Percentiles rank a stretch among this genome's conserved stretches.
These are phyloP conservation scores for Dactylellina haptotyla DNA, from an alignment of 2,329 filamentous ascomycete genomes.

Conservation along the genomic window DNA sequence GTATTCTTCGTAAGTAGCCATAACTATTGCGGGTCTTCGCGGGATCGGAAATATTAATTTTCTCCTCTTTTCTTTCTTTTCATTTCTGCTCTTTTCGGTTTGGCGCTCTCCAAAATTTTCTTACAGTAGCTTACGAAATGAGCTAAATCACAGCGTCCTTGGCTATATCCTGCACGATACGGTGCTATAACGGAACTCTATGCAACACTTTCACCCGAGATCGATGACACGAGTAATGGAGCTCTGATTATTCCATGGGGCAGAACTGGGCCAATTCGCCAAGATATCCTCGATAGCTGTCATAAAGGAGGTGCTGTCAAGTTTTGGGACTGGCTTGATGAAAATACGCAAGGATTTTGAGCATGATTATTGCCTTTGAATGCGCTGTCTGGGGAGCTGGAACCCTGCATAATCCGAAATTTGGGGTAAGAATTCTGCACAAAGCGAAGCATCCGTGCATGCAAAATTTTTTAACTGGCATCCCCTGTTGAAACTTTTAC, in stretches of 20 bases:
- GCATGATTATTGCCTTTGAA: neutral
- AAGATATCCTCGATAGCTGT: slow-evolving; percentile 59
- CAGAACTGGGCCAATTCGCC: slow-evolving; percentile 59
- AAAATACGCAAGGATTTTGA: slow-evolving; percentile 60
- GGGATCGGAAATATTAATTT: neutral
- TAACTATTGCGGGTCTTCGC: too few relatives aligned
- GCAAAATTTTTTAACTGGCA: neutral
- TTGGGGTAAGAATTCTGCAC: neutral
- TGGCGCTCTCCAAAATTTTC: neutral
- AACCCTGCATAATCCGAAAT: neutral
- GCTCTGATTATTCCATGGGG: slow-evolving; percentile 66
- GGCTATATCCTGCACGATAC: slow-evolving; percentile 59
- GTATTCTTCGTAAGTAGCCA: slow-evolving; percentile 55
- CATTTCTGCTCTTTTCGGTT: neutral
- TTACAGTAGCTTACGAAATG: too few relatives aligned
- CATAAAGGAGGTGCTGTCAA: slow-evolving; percentile 62
- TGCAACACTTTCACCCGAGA: slow-evolving; percentile 59
- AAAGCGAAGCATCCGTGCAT: neutral
- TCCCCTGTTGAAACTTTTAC: neutral
- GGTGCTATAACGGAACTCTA: slow-evolving; percentile 62
- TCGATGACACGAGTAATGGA: slow-evolving; percentile 60
- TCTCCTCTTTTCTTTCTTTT: neutral
- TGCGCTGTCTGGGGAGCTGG: neutral
- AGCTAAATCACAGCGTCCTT: slow-evolving; percentile 48
- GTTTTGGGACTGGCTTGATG: slow-evolving; percentile 65